Conservation (phyloP, 352 stramenopile species). For the Blastocystis hominis region DNA sequence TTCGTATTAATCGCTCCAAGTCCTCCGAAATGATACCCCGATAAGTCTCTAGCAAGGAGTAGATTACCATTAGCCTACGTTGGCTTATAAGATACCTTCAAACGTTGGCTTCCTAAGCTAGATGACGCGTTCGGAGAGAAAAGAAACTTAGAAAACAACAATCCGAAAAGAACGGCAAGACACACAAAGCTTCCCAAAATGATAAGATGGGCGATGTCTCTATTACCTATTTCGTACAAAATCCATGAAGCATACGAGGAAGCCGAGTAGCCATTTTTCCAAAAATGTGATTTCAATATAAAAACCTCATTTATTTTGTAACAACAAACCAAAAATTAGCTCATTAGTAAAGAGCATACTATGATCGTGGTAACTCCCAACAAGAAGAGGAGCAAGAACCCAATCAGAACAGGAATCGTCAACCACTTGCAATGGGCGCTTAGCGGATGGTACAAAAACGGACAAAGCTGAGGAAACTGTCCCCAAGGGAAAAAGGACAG, state of each 20-base stretch:
- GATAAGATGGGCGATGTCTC: background rate
- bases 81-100: background rate
- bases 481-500: background rate
- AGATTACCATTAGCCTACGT: background rate
- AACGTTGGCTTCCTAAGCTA: background rate
- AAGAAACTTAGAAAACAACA: background rate
- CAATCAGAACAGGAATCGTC: background rate
- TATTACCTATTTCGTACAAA: background rate
- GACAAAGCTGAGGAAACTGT: background rate
- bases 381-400: background rate
- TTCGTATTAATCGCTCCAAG: background rate
- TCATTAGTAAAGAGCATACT: background rate
- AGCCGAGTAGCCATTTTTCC: no score
- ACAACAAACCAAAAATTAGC: background rate
- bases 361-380: background rate
- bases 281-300: no score
- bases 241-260: no score
- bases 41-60: background rate
- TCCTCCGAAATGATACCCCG: background rate
- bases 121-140: background rate
- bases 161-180: background rate
- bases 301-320: no score
- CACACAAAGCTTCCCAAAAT: background rate
- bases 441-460: background rate
- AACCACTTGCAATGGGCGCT: background rate